phyloP scores from a whole-genome alignment of 1,284 basidiomycete species.

The Ceratobasidium sp. region DNA sequence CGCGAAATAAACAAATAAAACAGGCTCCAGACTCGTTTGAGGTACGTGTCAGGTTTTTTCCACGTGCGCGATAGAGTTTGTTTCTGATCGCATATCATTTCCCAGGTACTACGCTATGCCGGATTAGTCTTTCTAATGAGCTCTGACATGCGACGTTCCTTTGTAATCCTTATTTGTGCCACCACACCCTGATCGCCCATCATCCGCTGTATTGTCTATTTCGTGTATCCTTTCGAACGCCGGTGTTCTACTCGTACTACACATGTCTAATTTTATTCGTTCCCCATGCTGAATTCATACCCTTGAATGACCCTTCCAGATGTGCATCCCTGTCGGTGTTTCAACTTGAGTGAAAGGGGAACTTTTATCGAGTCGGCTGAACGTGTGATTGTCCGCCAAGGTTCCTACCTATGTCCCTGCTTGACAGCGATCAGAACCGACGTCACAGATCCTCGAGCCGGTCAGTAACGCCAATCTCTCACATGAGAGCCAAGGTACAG shows the following conservation, averaged over 20 bases:
- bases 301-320: too few relatives aligned
- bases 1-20: too few relatives aligned
- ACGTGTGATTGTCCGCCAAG: neutral
- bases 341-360: too few relatives aligned
- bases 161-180: constrained; percentile 11
- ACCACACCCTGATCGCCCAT: neutral
- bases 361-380: neutral
- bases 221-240: constrained; percentile 23
- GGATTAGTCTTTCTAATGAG: neutral
- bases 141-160: neutral
- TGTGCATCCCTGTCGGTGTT: too few relatives aligned
- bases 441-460: too few relatives aligned
- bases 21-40: constrained; percentile 16
- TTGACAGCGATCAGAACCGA: neutral
- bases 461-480: neutral
- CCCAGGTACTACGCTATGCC: constrained; percentile 5
- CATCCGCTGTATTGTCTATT: constrained; percentile 6
- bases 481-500: too few relatives aligned
- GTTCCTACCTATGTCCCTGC: neutral
- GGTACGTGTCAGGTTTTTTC: constrained; percentile 11
- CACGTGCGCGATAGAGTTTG: constrained; percentile 6
- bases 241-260: constrained; percentile 8
- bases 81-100: constrained; percentile 13
- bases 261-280: constrained; percentile 19
- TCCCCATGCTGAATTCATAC: neutral